Base-by-base conservation (phyloP, 225 moss, liverwort and hornwort species). In the Takakia lepidozioides region DNA sequence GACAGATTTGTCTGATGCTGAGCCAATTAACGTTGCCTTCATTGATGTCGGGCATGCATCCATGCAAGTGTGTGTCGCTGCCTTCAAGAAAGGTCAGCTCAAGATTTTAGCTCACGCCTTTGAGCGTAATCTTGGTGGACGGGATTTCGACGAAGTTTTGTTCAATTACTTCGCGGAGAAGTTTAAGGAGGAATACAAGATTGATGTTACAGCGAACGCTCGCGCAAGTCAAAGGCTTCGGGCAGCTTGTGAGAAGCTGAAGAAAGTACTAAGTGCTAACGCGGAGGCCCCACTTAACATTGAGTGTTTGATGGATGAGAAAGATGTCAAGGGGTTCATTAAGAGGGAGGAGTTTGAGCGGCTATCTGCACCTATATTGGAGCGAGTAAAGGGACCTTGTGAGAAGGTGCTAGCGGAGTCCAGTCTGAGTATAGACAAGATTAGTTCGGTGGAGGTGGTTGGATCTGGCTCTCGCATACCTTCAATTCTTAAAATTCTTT, bases 301-400 rank as follows among this genome's bases (percentile, higher is more conserved):
- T 20, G 98, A 98, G 62, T 98, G 98, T 29, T 56, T 98, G 56
- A 98, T 98, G 98, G 98, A 98, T 57, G 98, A 98, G 80, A 98
- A 91, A 53, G 98, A 98, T 41, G 91, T 98, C 2, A 67, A 53
- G 29, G 87, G 91, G 4, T 69, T 61, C 35, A 81, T 83, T 8
- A 91, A 83, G 70, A 85, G 98, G 35, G 91, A 91, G 0, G 91
- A 98, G 51, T 85, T 98, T 54, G 98, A 98, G 78, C 66, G 59
- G 37, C 30, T 98, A 53, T 19, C 91, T 4, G 54, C 68, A 43
- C 71, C 85, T 46, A 98, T 91, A 28, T 22, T 98, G 67, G 98
- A 98, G 67, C 80, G 71, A 32, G 98, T 98, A 54, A 72, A 76
- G 48, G 98, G 83, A 6, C 98, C 98, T 23, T 98, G 98, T 64